Base-by-base conservation (phyloP, 2,329 filamentous ascomycete genomes). In the Colletotrichum musae region DNA sequence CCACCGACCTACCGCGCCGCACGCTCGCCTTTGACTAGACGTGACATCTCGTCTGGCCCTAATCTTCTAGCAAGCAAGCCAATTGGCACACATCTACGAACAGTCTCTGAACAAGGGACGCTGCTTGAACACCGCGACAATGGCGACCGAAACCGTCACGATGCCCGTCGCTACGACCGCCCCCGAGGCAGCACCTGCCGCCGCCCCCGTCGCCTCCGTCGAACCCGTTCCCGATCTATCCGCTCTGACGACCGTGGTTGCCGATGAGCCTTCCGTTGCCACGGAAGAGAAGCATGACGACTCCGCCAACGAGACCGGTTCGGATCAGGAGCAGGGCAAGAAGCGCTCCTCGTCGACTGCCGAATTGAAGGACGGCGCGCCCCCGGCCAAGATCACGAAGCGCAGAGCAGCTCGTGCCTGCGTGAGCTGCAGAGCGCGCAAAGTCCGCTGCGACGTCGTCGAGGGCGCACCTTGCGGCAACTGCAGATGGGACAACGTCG, bases 401-500 rank as follows among this genome's bases (percentile, higher is more conserved):
- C 88, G 94, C 76, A 89, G 95, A 77, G 94, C 95, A n/a, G 94
- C 94, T 10, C 93, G 95, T 74, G 95, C 95, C 18, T 98, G 95
- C 79, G 93, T 94, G 71, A 94, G 92, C 75, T 97, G 95, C 81
- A 89, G 95, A 75, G 91, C 93, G 66, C 91, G 95, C 77, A 98
- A 98, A 80, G 95, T 98, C 50, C 90, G 95, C 66, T 98, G 95
- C 84, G 95, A 98, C 83, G 94, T 97, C 65, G 94, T 96, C 68
- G 94, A 97, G 80, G 92, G 92, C 57, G 92, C 92, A 51, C 94
- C 94, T 1, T 97, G 94, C 80, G 94, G 93, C 64, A 97, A 97
- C 80, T 97, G 94, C 82, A 87, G 93, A 72, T 89, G 93, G 83
- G 92, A 94, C 79, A 91, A 93, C 77, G 91, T 94, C 68, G 91